Evolutionary conservation across 352 stramenopile genomes (phyloP).

Genomic region (Globisporangium nunn): DNA sequence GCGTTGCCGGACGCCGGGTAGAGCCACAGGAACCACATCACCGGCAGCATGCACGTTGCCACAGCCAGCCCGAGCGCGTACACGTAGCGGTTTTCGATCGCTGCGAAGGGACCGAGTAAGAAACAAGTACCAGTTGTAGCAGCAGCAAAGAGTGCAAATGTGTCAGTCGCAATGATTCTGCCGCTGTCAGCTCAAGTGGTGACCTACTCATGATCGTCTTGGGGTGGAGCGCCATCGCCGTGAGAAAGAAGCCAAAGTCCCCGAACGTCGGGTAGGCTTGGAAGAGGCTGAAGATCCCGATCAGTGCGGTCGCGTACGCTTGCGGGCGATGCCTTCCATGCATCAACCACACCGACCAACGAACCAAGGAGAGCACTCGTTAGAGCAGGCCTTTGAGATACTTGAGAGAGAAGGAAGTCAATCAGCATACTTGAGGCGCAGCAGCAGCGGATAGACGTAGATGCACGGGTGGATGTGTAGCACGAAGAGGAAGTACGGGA

Average conservation of each 20-base stretch:
- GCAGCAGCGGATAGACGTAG: slow-evolving; percentile 72
- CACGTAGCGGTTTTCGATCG: slow-evolving; percentile 71
- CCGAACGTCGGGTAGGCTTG: slow-evolving; percentile 73
- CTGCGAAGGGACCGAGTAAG: slow-evolving; percentile 13
- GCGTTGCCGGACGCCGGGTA: slow-evolving; percentile 79
- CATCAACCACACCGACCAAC: not conserved
- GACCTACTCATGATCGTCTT: slow-evolving; percentile 71
- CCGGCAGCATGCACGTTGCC: slow-evolving; percentile 65
- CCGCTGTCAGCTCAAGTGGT: not conserved
- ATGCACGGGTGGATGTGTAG: slow-evolving; percentile 76
- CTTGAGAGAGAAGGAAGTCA: not conserved
- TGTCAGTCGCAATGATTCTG: not conserved
- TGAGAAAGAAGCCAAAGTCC: slow-evolving; percentile 77
- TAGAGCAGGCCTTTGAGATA: not conserved
- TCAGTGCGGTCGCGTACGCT: slow-evolving; percentile 49
- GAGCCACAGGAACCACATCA: slow-evolving; percentile 87
- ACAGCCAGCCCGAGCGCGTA: slow-evolving; percentile 62
- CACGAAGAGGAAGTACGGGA: slow-evolving; percentile 77
- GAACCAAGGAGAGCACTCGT: too few species aligned
- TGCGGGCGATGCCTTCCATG: slow-evolving; percentile 51
- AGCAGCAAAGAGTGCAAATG: not conserved
- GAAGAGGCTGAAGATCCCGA: slow-evolving; percentile 77
- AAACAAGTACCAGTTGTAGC: not conserved
- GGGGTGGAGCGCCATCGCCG: slow-evolving; percentile 57
- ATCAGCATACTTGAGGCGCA: slow-evolving; percentile 54